Base-by-base conservation (phyloP, 2,329 filamentous ascomycete genomes). In the Fusarium sacchari region DNA sequence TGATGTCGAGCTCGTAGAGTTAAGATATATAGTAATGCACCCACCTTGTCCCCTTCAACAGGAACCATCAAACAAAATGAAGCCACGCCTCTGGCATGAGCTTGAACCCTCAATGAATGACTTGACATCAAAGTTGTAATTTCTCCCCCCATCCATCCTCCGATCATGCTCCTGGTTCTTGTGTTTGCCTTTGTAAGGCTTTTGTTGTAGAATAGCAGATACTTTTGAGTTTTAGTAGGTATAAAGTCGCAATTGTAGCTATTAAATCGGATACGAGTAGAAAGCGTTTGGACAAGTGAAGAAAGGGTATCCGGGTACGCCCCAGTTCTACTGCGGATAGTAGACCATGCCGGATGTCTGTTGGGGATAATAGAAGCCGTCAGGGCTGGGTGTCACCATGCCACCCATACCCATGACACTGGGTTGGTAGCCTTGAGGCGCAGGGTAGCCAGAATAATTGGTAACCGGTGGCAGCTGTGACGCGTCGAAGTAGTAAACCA, bases 401-500 rank as follows among this genome's bases (percentile, higher is more conserved):
- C 93, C 92, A 71, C 91, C 91, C 89, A 95, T 94, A 47, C 91
- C 91, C 69, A 92, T 86, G 50, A 91, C 86, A 47, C 87, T 89
- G 24, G 85, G 80, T 63, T 86, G 84, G 77, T 91, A 94, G 62
- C 85, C 80, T 66, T 86, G 88, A 43, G 86, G 81, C 12, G 86
- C 79, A 62, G 86, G 84, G 71, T 87, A 88, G 2, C 83, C 64
- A 36, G 85, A 83, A 72, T 88, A 89, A 26, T 81, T 77, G 55
- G 84, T 80, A 72, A 89, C 84, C 2, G 88, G 84, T 32, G 89
- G 85, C 53, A 95, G 84, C 79, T 95, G 92, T n/a, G 91, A 88
- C 13, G 94, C 88, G 79, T 97, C 93, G 78, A 95, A 95, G 81
- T 97, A 99, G 82, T 97, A 98, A 2, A 97, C 95, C 89, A 97